Base-by-base conservation (phyloP, 768 basidiomycete genomes). In the Lactarius trivialis region DNA sequence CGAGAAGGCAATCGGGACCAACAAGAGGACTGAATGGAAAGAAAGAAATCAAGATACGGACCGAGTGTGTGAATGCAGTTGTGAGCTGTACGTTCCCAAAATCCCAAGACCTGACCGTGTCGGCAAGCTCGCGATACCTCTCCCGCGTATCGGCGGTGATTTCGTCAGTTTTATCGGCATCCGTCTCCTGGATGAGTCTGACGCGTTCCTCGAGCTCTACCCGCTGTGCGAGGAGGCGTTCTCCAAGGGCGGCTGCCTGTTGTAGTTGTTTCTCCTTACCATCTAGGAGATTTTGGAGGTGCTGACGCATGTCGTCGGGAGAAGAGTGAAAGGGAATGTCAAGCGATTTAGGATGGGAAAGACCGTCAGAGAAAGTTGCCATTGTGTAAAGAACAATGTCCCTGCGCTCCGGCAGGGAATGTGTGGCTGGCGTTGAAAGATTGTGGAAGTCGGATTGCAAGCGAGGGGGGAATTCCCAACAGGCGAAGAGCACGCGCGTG, bases 181-280 rank as follows among this genome's bases (percentile, higher is more conserved):
- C 86, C 17, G 83, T 71, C 37, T 88, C 88, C 68, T 92, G 88
- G 56, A 96, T 79, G 70, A 89, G 88, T 49, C 83, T 79, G 63
- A 98, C 91, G 56, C 91, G 83, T 71, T 88, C 86, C 74, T 97
- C 92, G 65, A 98, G 83, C 71, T 96, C 91, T 76, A 91, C 87
- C 75, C 93, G 93, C 78, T 98, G 96, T 21, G 85, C 83, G 64
- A 98, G 85, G 69, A 98, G 85, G 73, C 91, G 89, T 76, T 97
- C 93, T 56, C 96, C 95, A 71, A 98, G 85, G 59, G 86, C 88
- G 39, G 91, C 94, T 5, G 93, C 92, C 66, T 92, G 89, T 66
- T 92, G 86, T 36, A 98, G 86, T 73, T 98, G 93, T 71, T 86
- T 85, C 74, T 94, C 91, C 79, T 98, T 98, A 72, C 78, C 81